A percentile compares a stretch with the other conserved stretches of the same genome.
Conservation (phyloP, 1,139 yeast genomes). For the Lodderomyces parapsilosis region DNA sequence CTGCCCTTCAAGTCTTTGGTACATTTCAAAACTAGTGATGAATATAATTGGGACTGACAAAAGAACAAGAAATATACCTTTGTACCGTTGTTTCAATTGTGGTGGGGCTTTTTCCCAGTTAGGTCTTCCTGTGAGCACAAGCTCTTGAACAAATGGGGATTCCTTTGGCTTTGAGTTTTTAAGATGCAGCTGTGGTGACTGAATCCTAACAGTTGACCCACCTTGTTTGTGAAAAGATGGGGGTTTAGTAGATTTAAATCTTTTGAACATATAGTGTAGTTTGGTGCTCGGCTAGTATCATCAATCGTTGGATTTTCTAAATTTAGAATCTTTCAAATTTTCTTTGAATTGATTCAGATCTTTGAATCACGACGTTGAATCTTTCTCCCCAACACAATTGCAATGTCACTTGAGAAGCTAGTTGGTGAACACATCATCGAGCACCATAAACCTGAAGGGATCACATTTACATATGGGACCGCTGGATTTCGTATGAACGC, state of each 20-base stretch:
- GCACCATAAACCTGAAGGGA: constrained; percentile 48
- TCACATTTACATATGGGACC: constrained; percentile 75
- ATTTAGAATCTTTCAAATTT: background rate
- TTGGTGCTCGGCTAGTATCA: no score
- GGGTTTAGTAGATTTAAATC: constrained; percentile 14
- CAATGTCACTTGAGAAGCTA: constrained; percentile 15
- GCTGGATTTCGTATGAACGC: constrained; percentile 94
- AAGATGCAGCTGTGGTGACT: constrained; percentile 9
- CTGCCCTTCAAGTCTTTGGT: constrained; percentile 39
- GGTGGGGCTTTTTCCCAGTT: constrained; percentile 48
- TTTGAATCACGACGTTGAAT: background rate
- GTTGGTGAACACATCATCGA: constrained; percentile 12
- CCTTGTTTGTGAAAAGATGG: constrained; percentile 37
- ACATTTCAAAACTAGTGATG: constrained; percentile 37
- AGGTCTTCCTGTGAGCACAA: constrained; percentile 41
- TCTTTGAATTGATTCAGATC: background rate
- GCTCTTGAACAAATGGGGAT: constrained; percentile 34
- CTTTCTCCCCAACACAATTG: background rate
- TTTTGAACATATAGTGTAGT: background rate
- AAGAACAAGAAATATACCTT: constrained; percentile 39
- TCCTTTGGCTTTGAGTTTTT: constrained; percentile 16
- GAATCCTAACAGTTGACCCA: constrained; percentile 11
- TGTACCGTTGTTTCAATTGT: constrained; percentile 37
- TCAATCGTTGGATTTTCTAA: background rate
- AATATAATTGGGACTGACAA: constrained; percentile 39